Evolutionary conservation across 2,329 filamentous ascomycete species (phyloP).

Genomic region (Fusarium transvaalense): DNA sequence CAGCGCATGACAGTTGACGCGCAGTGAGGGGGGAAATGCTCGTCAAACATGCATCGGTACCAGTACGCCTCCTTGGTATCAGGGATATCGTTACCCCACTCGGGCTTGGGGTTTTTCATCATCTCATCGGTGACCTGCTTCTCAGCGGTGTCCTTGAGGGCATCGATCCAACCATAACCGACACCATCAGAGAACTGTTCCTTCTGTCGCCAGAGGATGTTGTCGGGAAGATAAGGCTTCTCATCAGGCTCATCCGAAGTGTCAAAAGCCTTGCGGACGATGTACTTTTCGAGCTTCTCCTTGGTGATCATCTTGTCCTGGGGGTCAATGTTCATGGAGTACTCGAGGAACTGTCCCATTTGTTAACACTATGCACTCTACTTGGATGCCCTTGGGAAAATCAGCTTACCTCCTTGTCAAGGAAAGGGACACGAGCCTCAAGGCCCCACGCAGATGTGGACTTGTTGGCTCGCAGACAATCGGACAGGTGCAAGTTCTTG

Average conservation of each 20-base stretch:
- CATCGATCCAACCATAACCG: slow-evolving; percentile 99
- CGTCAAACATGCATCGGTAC: slow-evolving; percentile 99
- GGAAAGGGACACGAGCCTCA: slow-evolving; percentile 96
- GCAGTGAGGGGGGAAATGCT: slow-evolving; percentile 94
- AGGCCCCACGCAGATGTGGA: slow-evolving; percentile 98
- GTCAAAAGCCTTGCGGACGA: slow-evolving; percentile 97
- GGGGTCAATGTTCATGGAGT: slow-evolving; percentile 93
- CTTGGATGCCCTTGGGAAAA: no score
- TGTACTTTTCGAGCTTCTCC: slow-evolving; percentile 95
- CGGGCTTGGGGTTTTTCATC: slow-evolving; percentile 97
- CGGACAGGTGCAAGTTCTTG: slow-evolving; percentile 96
- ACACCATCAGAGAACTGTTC: slow-evolving; percentile 99
- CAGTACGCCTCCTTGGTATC: slow-evolving; percentile 99
- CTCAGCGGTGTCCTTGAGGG: slow-evolving; percentile 94
- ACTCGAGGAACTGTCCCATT: slow-evolving; percentile 80
- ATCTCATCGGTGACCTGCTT: slow-evolving; percentile 93
- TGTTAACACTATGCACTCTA: slow-evolving; percentile 37
- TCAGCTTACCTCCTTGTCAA: slow-evolving; percentile 83
- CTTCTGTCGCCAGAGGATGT: slow-evolving; percentile 98
- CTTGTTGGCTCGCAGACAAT: slow-evolving; percentile 98
- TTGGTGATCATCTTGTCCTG: slow-evolving; percentile 95
- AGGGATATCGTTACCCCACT: slow-evolving; percentile 93
- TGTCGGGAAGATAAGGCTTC: slow-evolving; percentile 90
- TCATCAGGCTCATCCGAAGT: slow-evolving; percentile 85
- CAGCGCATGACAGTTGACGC: slow-evolving; percentile 95